Conservation (phyloP, 2,329 filamentous ascomycete genomes). For the Xylariales sp. region DNA sequence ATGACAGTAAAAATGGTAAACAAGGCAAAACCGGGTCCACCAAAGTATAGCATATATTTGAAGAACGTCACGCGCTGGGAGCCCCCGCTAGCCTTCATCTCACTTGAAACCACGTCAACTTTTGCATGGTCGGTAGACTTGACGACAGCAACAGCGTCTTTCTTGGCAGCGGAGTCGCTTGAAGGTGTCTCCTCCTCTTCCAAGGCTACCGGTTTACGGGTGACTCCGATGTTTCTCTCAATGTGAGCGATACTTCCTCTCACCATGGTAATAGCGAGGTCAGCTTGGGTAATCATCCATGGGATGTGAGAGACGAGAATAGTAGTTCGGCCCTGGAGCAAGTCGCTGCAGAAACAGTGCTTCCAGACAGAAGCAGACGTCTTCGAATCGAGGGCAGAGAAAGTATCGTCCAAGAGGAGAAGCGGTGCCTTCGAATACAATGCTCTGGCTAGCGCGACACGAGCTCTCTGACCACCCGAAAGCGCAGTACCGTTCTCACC, state of each 20-base stretch:
- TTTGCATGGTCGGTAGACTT: slow-evolving; percentile 11
- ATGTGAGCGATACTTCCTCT: slow-evolving; percentile 35
- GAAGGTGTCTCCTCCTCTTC: slow-evolving; percentile 31
- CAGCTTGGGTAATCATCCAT: slow-evolving; percentile 48
- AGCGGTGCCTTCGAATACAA: slow-evolving; percentile 53
- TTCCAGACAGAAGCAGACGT: slow-evolving; percentile 53
- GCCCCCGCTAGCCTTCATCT: slow-evolving; percentile 12
- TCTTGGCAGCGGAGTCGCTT: slow-evolving; percentile 25
- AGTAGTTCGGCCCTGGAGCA: slow-evolving; percentile 49
- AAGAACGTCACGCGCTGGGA: slow-evolving; percentile 30
- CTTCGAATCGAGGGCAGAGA: slow-evolving; percentile 57
- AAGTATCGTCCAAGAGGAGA: slow-evolving; percentile 54
- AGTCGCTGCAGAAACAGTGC: slow-evolving; percentile 51
- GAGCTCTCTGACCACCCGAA: slow-evolving; percentile 53
- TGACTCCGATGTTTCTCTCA: slow-evolving; percentile 42
- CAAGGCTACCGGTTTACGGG: slow-evolving; percentile 40
- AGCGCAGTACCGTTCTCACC: slow-evolving; percentile 52
- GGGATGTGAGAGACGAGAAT: slow-evolving; percentile 54
- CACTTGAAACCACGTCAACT: slow-evolving; percentile 14
- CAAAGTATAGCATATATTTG: slow-evolving; percentile 48
- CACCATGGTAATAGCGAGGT: slow-evolving; percentile 41
- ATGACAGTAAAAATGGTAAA: slow-evolving; percentile 33
- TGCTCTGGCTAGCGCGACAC: slow-evolving; percentile 52
- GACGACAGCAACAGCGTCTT: slow-evolving; percentile 14
- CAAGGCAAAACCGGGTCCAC: slow-evolving; percentile 37